phyloP scores from a whole-genome alignment of 2,329 filamentous ascomycete genomes.

The Gyromitra esculenta region DNA sequence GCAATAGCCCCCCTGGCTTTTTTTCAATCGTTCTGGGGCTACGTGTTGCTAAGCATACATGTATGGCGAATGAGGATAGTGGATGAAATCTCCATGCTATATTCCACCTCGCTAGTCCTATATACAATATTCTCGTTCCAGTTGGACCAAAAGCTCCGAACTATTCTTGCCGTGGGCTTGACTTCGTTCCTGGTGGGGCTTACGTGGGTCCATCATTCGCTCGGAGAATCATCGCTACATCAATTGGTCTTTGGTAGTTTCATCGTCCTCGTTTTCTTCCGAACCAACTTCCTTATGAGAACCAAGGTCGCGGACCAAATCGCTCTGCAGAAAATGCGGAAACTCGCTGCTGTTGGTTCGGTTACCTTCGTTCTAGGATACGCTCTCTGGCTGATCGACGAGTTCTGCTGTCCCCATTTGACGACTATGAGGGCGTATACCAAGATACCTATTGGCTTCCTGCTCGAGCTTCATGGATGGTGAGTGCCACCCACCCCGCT shows the following conservation, averaged over 20 bases:
- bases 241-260: constrained; percentile 33
- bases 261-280: constrained; percentile 45
- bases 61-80: constrained; percentile 21
- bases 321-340: constrained; percentile 32
- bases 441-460: constrained; percentile 44
- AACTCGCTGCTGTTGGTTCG: constrained; percentile 37
- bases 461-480: constrained; percentile 49
- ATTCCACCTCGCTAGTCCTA: constrained; percentile 38
- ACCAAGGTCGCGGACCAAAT: constrained; percentile 37
- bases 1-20: constrained; percentile 14
- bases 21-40: not conserved
- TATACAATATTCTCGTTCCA: constrained; percentile 47
- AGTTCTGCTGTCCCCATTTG: constrained; percentile 18
- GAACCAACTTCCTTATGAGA: constrained; percentile 35
- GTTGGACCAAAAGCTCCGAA: not conserved
- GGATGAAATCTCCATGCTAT: constrained; percentile 50
- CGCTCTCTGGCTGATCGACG: constrained; percentile 44
- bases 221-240: constrained; percentile 36
- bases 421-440: constrained; percentile 6
- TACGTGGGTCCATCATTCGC: constrained; percentile 32
- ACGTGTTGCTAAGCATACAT: constrained; percentile 14
- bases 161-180: constrained; percentile 25
- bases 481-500: not conserved
- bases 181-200: constrained; percentile 1
- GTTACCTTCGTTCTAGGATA: constrained; percentile 39